These are phyloP conservation scores for Cystobasidium slooffiae DNA, from an alignment of 1,284 basidiomycete species.

Conservation along the genomic window DNA sequence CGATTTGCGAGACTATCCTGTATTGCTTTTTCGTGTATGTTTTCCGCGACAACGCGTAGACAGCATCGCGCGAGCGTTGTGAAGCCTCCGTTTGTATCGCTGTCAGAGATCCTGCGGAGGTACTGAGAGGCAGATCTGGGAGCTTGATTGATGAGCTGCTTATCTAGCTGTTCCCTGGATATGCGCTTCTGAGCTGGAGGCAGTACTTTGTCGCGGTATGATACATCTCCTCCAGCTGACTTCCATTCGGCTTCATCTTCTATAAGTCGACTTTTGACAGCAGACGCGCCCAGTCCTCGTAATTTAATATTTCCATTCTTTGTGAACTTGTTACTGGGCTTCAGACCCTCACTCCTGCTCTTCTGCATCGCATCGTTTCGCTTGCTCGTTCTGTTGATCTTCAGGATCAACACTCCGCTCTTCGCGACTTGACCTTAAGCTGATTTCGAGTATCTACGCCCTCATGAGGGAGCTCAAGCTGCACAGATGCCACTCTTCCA, in stretches of 20 bases:
- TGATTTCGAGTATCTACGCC: too few relatives aligned
- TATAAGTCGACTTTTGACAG: background rate
- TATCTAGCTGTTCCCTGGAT: constrained; percentile 22
- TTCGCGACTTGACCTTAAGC: too few relatives aligned
- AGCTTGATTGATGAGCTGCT: constrained; percentile 3
- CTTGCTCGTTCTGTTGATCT: background rate
- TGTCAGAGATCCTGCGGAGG: constrained; percentile 26
- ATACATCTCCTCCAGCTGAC: constrained; percentile 23
- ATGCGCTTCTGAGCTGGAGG: constrained; percentile 34
- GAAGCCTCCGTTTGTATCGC: background rate
- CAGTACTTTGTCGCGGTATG: constrained; percentile 28
- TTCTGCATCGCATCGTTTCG: constrained; percentile 11
- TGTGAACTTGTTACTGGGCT: background rate
- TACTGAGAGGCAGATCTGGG: background rate
- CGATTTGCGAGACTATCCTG: constrained; percentile 18
- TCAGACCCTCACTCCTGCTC: background rate
- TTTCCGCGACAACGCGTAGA: constrained; percentile 32
- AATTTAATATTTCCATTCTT: background rate
- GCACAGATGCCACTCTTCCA: constrained; percentile 10
- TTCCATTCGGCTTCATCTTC: constrained; percentile 7
- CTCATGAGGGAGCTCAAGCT: background rate
- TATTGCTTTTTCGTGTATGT: constrained; percentile 16
- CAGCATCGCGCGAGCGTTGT: constrained; percentile 24
- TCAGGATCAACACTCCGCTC: too few relatives aligned
- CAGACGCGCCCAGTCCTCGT: background rate